Percentiles rank a stretch among this genome's conserved stretches.
phyloP scores from a whole-genome alignment of 2,329 filamentous ascomycete genomes.

The Penicillium frequentans region DNA sequence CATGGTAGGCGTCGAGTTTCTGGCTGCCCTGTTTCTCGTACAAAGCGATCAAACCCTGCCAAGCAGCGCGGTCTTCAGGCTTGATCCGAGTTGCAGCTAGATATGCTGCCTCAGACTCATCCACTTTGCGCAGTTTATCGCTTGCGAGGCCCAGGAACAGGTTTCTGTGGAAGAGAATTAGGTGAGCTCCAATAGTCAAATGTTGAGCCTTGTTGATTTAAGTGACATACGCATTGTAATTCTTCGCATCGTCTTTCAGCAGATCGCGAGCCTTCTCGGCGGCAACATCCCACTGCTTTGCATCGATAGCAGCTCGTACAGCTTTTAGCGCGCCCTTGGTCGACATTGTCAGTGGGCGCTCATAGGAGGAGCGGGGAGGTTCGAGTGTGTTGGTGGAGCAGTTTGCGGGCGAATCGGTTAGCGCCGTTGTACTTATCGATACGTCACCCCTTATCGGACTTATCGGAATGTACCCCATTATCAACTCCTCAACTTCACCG shows the following conservation, averaged over 20 bases:
- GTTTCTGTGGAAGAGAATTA: slow-evolving; percentile 51
- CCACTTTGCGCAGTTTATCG: slow-evolving; percentile 70
- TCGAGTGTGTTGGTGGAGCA: not conserved
- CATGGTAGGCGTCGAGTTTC: slow-evolving; percentile 72
- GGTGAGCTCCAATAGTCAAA: slow-evolving; percentile 1
- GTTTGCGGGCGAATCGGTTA: not conserved
- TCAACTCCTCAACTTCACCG: not conserved
- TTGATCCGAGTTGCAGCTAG: slow-evolving; percentile 69
- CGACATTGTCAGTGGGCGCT: slow-evolving; percentile 34
- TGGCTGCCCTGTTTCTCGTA: slow-evolving; percentile 74
- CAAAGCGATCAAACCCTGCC: slow-evolving; percentile 83
- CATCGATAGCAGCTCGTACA: slow-evolving; percentile 74
- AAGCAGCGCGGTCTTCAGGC: slow-evolving; percentile 76
- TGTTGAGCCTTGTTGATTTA: not conserved
- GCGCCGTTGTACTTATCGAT: slow-evolving; percentile 15
- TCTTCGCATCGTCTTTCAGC: slow-evolving; percentile 70
- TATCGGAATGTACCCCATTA: not conserved
- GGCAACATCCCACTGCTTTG: slow-evolving; percentile 76
- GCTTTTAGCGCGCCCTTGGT: slow-evolving; percentile 76
- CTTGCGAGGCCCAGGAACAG: slow-evolving; percentile 85
- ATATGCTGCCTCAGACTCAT: slow-evolving; percentile 77
- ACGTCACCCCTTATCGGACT: slow-evolving; percentile 28
- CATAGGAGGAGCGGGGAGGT: slow-evolving; percentile 20
- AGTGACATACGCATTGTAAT: slow-evolving; percentile 73
- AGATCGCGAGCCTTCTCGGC: slow-evolving; percentile 67